Evolutionary conservation across 306 rosid genomes (phyloP), one percentile per base, ranked within the genome.

Genomic region (Heteromeles arbutifolia): DNA sequence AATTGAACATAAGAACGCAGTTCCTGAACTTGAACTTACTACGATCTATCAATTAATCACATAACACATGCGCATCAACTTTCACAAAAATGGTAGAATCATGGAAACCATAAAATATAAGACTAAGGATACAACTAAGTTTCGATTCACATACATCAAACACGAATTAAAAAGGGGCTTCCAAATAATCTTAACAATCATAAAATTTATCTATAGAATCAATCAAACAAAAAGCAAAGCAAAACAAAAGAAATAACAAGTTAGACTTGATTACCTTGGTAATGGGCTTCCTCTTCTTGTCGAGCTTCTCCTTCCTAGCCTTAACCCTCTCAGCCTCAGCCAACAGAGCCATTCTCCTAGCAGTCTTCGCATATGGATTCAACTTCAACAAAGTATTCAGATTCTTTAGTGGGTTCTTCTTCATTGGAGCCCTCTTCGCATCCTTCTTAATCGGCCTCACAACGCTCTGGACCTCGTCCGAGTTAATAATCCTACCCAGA

Each of bases 301-400:
- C 86, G 13, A 83, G 76, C 65, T 79, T 83, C 76, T 83, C 86
- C 73, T 75, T 79, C 76, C 79, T 83, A 26, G 86, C 73, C 77
- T 79, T 79, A 8, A 83, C 79, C 15, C 84, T 80, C 70, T 83
- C 73, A 26, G 73, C 77, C 74, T 83, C 84, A 4, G 87, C 84
- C 67, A 83, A 68, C 14, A 83, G 74, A 6, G 87, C 84, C 87
- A 83, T 83, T 62, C 87, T 73, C 80, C 72, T 83, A 15, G 87
- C 87, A 57, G 87, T 83, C 79, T 83, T 83, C 8, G 82, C 82
- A 64, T 80, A 83, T 1, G 87, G 87, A 69, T 82, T 82, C 29
- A 82, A 73, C 73, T 65, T 78, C 34, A 82, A 77, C 82, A 82
- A 68, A 58, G 82, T 74, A 72, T 78, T 82, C 45, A 82, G 75